Conservation (phyloP, 345 rosid species). For the Mercurialis annua region DNA sequence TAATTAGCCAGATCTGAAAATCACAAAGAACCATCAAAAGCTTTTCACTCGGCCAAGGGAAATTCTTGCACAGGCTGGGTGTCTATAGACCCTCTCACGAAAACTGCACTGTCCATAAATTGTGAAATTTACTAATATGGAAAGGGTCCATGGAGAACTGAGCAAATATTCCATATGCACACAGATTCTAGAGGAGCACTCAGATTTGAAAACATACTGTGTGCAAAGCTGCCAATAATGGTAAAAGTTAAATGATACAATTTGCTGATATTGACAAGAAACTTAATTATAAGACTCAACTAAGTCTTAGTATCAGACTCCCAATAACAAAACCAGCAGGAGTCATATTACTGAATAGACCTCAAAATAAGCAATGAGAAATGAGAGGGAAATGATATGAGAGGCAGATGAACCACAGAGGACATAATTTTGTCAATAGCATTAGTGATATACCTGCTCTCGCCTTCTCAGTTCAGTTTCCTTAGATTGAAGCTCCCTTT, state of each 20-base stretch:
- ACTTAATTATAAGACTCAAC: background rate
- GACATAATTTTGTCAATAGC: no score
- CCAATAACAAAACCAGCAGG: no score
- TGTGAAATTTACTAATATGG: no score
- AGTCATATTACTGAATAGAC: background rate
- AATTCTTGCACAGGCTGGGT: no score
- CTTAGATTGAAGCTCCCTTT: constrained; percentile 31
- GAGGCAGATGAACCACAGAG: background rate
- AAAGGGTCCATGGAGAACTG: no score
- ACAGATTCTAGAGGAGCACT: background rate
- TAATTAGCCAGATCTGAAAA: background rate
- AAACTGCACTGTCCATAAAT: background rate
- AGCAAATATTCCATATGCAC: background rate
- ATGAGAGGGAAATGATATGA: background rate
- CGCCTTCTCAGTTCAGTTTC: constrained; percentile 31
- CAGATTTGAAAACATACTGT: background rate
- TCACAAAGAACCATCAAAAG: background rate
- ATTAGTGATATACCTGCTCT: constrained; percentile 22
- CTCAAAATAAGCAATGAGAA: background rate
- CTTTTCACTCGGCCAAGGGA: background rate
- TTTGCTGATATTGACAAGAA: background rate
- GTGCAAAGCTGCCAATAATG: background rate
- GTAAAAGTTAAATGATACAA: background rate
- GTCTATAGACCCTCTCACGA: no score
- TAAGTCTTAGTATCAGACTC: no score